Base-by-base conservation (phyloP, 2,329 filamentous ascomycete genomes). In the Xylaria multiplex region DNA sequence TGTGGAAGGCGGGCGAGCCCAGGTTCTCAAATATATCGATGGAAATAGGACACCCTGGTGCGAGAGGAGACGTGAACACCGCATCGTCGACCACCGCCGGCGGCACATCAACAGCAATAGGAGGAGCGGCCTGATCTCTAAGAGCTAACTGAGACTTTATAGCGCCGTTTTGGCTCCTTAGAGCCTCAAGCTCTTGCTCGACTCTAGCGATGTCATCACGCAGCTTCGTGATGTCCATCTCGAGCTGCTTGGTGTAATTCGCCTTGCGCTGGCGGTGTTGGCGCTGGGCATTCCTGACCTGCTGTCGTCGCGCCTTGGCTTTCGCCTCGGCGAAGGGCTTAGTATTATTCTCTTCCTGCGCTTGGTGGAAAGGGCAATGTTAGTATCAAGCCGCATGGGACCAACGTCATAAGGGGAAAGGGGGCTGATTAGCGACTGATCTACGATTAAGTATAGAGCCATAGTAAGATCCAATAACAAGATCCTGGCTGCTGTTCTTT, bases 201-300 rank as follows among this genome's bases (percentile, higher is more conserved):
- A 79, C 75, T 16, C 74, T 74, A 45, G 80, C 77, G 65, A 87
- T 83, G 69, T 82, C 74, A 57, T 83, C 81, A 13, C 84, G 81
- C 62, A 85, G 79, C 67, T 79, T 78, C 14, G 79, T 77, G 19
- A 84, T 76, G 70, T 87, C 84, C 66, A 81, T 76, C 77, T 87
- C 85, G 35, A 87, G 81, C 76, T 86, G 78, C 71, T 81, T 82
- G 68, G 84, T 80, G 72, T 87, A 85, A 73, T 86, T 82, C 57
- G 82, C 84, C 71, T 86, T 87, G 71, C 85, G 83, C 73, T 85
- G 82, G 16, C 85, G 84, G 70, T 87, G 85, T 72, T 86, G 81
- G 43, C 83, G 81, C 78, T 87, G 85, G 1, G 85, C 85, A 24
- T 79, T 80, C 2, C 84, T 77, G 58, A 87, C 85, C 68, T 87